A percentile compares a stretch with the other conserved stretches of the same genome.
Evolutionary conservation across 2,329 filamentous ascomycete genomes (phyloP).

Genomic region (Aspergillus sclerotialis): DNA sequence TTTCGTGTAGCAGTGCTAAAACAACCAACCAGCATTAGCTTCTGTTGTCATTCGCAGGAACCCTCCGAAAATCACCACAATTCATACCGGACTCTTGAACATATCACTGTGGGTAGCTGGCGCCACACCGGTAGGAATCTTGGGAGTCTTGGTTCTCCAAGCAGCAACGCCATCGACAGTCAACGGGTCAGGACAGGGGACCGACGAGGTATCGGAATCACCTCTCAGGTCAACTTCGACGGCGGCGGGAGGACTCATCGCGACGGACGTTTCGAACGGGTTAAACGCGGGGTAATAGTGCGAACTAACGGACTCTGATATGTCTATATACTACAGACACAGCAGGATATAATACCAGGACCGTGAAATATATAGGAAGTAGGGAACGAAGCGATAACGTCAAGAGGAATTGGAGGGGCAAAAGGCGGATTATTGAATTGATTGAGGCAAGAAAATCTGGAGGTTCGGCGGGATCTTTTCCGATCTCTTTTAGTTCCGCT

Average conservation of each 20-base stretch:
- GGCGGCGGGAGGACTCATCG: constrained; percentile 23
- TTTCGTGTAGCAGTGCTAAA: constrained; percentile 47
- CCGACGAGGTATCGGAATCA: constrained; percentile 4
- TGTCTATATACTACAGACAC: no score
- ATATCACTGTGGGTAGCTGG: constrained; percentile 70
- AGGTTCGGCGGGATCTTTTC: no score
- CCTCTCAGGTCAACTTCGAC: constrained; percentile 8
- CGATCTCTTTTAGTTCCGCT: no score
- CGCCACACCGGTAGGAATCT: constrained; percentile 67
- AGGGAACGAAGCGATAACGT: no score
- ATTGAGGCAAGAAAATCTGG: no score
- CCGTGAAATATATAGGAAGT: no score
- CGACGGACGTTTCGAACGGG: no score
- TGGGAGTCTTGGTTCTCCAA: constrained; percentile 60
- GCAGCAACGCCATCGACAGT: constrained; percentile 61
- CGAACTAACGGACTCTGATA: no score
- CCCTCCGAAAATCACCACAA: not conserved
- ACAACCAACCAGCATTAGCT: constrained; percentile 9
- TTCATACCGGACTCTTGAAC: constrained; percentile 67
- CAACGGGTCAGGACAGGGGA: constrained; percentile 44
- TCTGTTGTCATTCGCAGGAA: constrained; percentile 5
- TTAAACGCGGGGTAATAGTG: no score
- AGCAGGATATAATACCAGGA: no score
- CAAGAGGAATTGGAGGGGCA: no score
- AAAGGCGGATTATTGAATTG: no score